phyloP scores from a whole-genome alignment of 2,329 filamentous ascomycete species.

The Meredithiella fracta region DNA sequence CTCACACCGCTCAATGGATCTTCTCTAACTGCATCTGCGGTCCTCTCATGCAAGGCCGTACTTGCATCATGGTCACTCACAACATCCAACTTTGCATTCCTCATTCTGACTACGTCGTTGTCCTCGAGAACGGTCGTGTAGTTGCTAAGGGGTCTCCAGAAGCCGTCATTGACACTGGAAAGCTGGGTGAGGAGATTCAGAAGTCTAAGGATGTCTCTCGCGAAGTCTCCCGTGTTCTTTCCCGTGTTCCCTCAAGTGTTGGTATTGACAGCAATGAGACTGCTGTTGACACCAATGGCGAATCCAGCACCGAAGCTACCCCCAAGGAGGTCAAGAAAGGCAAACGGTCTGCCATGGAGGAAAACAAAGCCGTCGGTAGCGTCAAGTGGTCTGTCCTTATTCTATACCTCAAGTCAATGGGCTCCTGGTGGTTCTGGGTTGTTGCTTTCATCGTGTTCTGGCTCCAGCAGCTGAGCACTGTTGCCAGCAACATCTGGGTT shows the following conservation, averaged over 20 bases:
- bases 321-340: constrained; percentile 33
- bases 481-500: constrained; percentile 90
- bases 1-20: constrained; percentile 95
- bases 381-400: constrained; percentile 77
- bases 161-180: constrained; percentile 72
- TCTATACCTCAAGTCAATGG: constrained; percentile 81
- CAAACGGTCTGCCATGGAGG: constrained; percentile 38
- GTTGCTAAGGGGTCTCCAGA: constrained; percentile 57
- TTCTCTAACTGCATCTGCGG: constrained; percentile 86
- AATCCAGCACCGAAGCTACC: constrained; percentile 30
- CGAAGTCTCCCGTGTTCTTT: constrained; percentile 55
- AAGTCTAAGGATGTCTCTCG: constrained; percentile 56
- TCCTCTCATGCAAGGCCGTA: constrained; percentile 72
- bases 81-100: constrained; percentile 81
- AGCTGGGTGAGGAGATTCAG: constrained; percentile 68
- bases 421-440: constrained; percentile 91
- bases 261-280: constrained; percentile 45
- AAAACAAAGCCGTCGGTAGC: constrained; percentile 68
- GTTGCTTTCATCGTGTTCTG: constrained; percentile 59
- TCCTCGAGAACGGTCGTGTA: constrained; percentile 75
- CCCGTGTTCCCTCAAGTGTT: constrained; percentile 60
- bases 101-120: constrained; percentile 61
- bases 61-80: constrained; percentile 90
- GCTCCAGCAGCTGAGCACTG: constrained; percentile 67
- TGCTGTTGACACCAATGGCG: constrained; percentile 26